Evolutionary conservation across 768 basidiomycete species (phyloP).

Genomic region (Boletus vermiculosoides): DNA sequence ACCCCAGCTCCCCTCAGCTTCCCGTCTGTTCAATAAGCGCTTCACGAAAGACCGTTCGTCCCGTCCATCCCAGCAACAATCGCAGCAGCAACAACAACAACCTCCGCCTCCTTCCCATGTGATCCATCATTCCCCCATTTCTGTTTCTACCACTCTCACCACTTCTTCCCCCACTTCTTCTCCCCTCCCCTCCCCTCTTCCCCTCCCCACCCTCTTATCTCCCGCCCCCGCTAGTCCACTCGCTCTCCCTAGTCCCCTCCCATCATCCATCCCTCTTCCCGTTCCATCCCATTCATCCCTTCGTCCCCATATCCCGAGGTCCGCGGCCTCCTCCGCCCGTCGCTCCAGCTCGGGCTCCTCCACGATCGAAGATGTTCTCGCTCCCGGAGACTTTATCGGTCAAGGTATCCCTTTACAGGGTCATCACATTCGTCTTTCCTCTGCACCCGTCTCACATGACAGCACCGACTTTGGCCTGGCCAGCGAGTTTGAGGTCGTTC

Average conservation of each 20-base stretch:
- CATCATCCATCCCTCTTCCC: conserved; percentile 29
- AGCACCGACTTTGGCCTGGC: conserved; percentile 48
- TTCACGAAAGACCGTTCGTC: conserved; percentile 33
- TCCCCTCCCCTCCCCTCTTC: conserved; percentile 24
- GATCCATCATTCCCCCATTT: conserved; percentile 19
- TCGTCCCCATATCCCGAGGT: conserved; percentile 38
- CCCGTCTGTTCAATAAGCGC: conserved; percentile 36
- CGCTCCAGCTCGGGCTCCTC: conserved; percentile 34
- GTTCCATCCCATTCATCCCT: conserved; percentile 34
- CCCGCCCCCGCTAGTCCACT: conserved; percentile 19
- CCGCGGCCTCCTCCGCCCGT: conserved; percentile 30
- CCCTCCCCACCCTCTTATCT: conserved; percentile 33
- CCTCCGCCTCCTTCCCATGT: background rate
- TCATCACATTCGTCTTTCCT: conserved; percentile 61
- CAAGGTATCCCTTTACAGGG: conserved; percentile 65
- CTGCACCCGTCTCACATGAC: conserved; percentile 32
- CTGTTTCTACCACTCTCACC: conserved; percentile 8
- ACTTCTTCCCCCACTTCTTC: conserved; percentile 9
- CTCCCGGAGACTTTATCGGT: conserved; percentile 71
- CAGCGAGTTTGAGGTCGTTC: conserved; percentile 77
- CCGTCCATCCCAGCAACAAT: conserved; percentile 19
- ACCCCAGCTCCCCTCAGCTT: conserved; percentile 4
- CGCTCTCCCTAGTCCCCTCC: conserved; percentile 35
- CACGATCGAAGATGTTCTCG: conserved; percentile 51
- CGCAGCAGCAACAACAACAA: conserved; percentile 11